Percentiles rank a stretch among this genome's conserved stretches.
These are phyloP conservation scores for Alternaria brassicae DNA, from an alignment of 2,329 filamentous ascomycete species.

Conservation along the genomic window DNA sequence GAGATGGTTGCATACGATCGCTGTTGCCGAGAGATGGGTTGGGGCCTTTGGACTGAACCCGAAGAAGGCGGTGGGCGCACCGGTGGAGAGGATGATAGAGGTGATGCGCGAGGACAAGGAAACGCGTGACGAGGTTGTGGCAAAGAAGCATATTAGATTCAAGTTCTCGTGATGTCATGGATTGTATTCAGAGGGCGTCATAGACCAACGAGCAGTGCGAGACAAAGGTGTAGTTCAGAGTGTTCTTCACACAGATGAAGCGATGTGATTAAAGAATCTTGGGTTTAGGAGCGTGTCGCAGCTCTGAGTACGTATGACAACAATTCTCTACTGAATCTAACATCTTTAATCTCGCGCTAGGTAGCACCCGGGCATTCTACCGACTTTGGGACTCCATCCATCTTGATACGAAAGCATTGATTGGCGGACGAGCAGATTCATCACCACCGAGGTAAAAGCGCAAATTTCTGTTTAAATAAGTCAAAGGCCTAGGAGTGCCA, in stretches of 20 bases:
- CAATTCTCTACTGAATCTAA: neutral
- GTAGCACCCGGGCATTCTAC: too few relatives aligned
- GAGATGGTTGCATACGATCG: constrained; percentile 28
- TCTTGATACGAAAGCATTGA: neutral
- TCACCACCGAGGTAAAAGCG: neutral
- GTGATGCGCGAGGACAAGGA: neutral
- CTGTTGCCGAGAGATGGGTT: constrained; percentile 29
- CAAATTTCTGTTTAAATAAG: neutral
- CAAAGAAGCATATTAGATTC: neutral
- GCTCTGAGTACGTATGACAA: neutral
- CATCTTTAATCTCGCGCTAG: neutral
- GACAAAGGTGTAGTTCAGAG: neutral
- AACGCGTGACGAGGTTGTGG: neutral
- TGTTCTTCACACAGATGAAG: neutral
- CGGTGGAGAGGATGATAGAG: neutral
- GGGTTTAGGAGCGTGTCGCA: neutral
- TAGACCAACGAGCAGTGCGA: neutral
- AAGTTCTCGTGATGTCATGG: neutral
- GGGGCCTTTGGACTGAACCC: neutral
- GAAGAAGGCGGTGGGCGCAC: neutral
- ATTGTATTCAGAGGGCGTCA: neutral
- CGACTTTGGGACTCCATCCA: neutral
- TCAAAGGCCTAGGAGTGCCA: neutral
- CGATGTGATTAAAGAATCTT: neutral
- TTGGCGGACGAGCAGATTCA: neutral